A percentile compares a stretch with the other conserved stretches of the same genome.
Evolutionary conservation across 192 early-diverging fungal genomes (phyloP).

Genomic region (Endogone sp.): DNA sequence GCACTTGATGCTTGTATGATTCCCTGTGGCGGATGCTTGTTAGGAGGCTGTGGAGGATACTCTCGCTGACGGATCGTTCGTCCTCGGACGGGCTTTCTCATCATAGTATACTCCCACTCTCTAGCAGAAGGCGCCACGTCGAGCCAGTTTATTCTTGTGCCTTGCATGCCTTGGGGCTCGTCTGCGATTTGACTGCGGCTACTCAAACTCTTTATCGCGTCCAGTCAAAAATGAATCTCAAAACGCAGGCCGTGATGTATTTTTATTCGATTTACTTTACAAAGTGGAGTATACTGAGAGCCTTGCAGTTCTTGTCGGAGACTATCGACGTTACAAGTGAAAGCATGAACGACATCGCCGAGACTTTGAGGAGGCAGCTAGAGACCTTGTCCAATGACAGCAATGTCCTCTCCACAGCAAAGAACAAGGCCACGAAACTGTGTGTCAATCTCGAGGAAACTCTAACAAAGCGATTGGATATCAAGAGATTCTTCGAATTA

Average conservation of each 20-base stretch:
- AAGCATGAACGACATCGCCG: constrained; percentile 9
- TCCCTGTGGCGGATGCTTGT: constrained; percentile 20
- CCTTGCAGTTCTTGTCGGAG: constrained; percentile 4
- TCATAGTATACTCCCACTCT: constrained; percentile 14
- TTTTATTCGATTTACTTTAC: constrained; percentile 11
- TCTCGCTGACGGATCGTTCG: constrained; percentile 18
- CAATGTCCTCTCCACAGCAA: constrained; percentile 9
- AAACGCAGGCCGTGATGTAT: constrained; percentile 12
- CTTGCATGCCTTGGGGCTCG: constrained; percentile 4
- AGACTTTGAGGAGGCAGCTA: constrained; percentile 13
- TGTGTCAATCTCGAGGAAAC: constrained; percentile 14
- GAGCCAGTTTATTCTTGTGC: constrained; percentile 11
- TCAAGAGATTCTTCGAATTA: constrained; percentile 15
- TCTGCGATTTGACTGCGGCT: constrained; percentile 1
- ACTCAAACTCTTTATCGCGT: not conserved
- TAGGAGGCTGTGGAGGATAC: constrained; percentile 5
- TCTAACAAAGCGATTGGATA: constrained; percentile 4
- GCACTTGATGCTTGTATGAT: constrained; percentile 16
- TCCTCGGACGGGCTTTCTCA: constrained; percentile 8
- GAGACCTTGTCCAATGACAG: constrained; percentile 15
- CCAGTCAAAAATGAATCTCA: constrained; percentile 7
- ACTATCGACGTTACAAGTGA: constrained; percentile 18
- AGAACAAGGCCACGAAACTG: constrained; percentile 14
- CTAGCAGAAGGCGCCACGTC: constrained; percentile 16
- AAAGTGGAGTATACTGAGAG: constrained; percentile 13